Percentiles rank a stretch among this genome's conserved stretches.
Evolutionary conservation across 2,329 filamentous ascomycete genomes (phyloP).

Genomic region (Microsporum audouinii): DNA sequence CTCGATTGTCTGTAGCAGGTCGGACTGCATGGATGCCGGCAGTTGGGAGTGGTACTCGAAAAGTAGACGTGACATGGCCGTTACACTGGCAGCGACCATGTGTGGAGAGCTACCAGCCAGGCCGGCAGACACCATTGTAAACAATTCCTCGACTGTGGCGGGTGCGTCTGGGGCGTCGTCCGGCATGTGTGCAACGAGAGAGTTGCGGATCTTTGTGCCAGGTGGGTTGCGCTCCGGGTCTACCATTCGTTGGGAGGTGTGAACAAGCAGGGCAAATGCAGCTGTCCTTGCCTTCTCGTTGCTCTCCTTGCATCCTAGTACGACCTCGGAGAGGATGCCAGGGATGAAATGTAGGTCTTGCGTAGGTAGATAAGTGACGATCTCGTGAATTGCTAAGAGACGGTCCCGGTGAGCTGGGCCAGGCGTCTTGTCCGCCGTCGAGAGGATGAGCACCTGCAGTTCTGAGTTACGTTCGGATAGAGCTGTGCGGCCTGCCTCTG

Average conservation of each 20-base stretch:
- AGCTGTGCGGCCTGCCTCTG: constrained; percentile 63
- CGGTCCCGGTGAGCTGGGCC: constrained; percentile 78
- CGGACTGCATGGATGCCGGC: constrained; percentile 57
- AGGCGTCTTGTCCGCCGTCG: constrained; percentile 72
- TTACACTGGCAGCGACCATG: constrained; percentile 97
- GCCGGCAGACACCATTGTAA: constrained; percentile 96
- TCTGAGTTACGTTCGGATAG: constrained; percentile 64
- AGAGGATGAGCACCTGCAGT: constrained; percentile 68
- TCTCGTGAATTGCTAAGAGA: constrained; percentile 65
- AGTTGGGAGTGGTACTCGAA: constrained; percentile 75
- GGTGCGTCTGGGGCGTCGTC: constrained; percentile 62
- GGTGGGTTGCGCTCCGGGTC: constrained; percentile 43
- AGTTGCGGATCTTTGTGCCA: constrained; percentile 70
- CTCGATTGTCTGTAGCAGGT: constrained; percentile 88
- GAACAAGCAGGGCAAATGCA: constrained; percentile 80
- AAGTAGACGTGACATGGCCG: constrained; percentile 80
- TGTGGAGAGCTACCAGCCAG: constrained; percentile 85
- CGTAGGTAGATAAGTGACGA: constrained; percentile 67
- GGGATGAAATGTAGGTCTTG: constrained; percentile 86
- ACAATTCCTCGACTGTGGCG: constrained; percentile 84
- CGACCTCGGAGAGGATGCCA: constrained; percentile 79
- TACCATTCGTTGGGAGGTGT: constrained; percentile 75
- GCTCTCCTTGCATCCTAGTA: constrained; percentile 93
- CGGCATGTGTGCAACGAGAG: constrained; percentile 78
- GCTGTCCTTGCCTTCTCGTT: constrained; percentile 87